Evolutionary conservation across 257 asterid species (phyloP).

Genomic region (Ajuga chamaepitys): DNA sequence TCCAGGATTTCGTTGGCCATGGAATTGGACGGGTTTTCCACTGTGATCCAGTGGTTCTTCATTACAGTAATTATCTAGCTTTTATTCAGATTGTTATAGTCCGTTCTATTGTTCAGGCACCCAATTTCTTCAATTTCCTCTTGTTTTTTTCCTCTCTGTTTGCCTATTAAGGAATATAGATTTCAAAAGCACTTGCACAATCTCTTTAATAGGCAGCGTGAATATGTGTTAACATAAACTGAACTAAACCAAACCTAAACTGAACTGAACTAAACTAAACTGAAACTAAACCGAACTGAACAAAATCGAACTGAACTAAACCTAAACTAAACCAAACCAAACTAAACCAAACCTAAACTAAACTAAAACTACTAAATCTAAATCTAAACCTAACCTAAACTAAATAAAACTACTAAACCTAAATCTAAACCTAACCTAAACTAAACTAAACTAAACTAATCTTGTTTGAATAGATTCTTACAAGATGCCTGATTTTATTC

Average conservation of each 20-base stretch:
- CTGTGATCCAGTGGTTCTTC: slow-evolving; percentile 83
- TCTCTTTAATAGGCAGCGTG: not conserved
- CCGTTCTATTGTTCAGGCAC: not conserved
- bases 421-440: too few relatives aligned
- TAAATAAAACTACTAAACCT: too few relatives aligned
- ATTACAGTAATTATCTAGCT: slow-evolving; percentile 51
- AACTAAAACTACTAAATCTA: too few relatives aligned
- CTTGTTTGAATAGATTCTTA: not conserved
- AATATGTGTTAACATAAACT: not conserved
- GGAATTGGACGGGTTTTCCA: slow-evolving; percentile 94
- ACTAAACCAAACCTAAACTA: too few relatives aligned
- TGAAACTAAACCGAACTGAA: too few relatives aligned
- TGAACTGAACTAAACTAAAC: too few relatives aligned
- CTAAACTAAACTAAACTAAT: too few relatives aligned
- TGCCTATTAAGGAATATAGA: too few relatives aligned
- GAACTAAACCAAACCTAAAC: too few relatives aligned
- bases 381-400: too few relatives aligned
- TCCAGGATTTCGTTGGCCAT: slow-evolving; percentile 89
- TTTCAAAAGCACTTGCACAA: not conserved
- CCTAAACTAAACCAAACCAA: too few relatives aligned
- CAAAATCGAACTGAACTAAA: too few relatives aligned
- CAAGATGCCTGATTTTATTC: not conserved
- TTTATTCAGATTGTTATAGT: not conserved
- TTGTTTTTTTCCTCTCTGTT: not conserved
- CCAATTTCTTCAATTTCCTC: slow-evolving; percentile 1